A percentile compares a stretch with the other conserved stretches of the same genome.
Conservation (phyloP, 306 rosid species). For the Mimosa bimucronata region DNA sequence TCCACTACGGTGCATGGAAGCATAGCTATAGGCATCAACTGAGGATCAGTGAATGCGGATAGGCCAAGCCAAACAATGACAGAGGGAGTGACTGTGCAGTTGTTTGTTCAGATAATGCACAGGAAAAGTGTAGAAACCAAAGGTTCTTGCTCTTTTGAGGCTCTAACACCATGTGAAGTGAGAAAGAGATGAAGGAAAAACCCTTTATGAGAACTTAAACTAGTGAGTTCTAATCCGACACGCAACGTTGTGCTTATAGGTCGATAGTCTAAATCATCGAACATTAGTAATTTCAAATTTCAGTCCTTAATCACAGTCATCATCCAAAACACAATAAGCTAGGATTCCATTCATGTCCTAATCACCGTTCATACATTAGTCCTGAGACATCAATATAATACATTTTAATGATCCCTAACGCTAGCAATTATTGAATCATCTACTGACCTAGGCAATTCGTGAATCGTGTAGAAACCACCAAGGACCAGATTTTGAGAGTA, state of each 20-base stretch:
- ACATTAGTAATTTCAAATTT: background rate
- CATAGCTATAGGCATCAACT: background rate
- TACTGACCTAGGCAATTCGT: conserved; percentile 54
- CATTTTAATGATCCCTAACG: background rate
- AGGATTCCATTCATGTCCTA: background rate
- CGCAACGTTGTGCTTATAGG: background rate
- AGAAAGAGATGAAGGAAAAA: background rate
- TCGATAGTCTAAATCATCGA: background rate
- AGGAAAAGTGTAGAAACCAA: background rate
- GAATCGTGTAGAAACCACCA: conserved; percentile 89
- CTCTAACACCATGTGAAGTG: background rate
- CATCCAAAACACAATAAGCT: background rate
- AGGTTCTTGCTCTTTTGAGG: background rate
- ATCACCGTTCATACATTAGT: background rate
- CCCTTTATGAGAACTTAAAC: background rate
- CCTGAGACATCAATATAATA: background rate
- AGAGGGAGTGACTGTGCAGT: background rate
- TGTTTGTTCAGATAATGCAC: background rate
- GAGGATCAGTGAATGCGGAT: background rate
- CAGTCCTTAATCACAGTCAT: background rate
- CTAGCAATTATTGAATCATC: conserved; percentile 26
- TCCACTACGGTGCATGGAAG: background rate
- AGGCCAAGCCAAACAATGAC: background rate
- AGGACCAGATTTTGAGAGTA: conserved; percentile 80
- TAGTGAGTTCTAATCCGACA: background rate